These are phyloP conservation scores for Schrenkiella parvula DNA, from an alignment of 345 rosid genomes.

Conservation along the genomic window DNA sequence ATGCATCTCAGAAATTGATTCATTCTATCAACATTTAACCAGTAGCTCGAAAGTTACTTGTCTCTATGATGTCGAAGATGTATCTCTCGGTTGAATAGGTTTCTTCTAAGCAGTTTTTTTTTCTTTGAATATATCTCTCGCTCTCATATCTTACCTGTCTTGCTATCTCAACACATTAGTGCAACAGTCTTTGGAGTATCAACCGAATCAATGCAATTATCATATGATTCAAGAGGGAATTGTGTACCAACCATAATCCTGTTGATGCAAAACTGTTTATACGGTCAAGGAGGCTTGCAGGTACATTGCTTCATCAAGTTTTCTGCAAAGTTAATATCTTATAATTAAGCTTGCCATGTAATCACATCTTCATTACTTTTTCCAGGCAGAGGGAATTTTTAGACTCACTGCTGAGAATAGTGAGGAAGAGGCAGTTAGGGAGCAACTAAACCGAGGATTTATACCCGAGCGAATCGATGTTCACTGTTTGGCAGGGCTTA, in stretches of 20 bases:
- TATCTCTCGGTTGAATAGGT: background rate
- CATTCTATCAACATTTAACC: background rate
- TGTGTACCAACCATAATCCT: conserved; percentile 86
- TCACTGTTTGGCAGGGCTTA: conserved; percentile 90
- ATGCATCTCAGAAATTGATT: background rate
- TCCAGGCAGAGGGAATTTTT: conserved; percentile 88
- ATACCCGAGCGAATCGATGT: conserved; percentile 69
- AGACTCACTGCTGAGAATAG: conserved; percentile 81
- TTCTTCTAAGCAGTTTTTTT: no score
- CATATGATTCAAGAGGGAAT: conserved; percentile 83
- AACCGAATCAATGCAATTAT: conserved; percentile 90
- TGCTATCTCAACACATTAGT: conserved; percentile 38
- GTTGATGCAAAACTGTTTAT: conserved; percentile 81
- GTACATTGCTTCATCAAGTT: conserved; percentile 28
- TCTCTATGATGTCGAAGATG: background rate
- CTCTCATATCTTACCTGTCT: conserved; percentile 13
- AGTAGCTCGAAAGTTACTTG: background rate
- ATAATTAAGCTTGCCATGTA: background rate
- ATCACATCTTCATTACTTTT: background rate
- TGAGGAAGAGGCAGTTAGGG: conserved; percentile 85
- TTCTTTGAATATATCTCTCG: background rate
- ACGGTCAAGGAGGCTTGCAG: conserved; percentile 86
- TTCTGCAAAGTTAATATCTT: conserved; percentile 6
- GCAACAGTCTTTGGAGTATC: conserved; percentile 96
- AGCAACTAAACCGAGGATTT: conserved; percentile 74